phyloP scores from a whole-genome alignment of 23 red algal species.

The Gracilaria gracilis region DNA sequence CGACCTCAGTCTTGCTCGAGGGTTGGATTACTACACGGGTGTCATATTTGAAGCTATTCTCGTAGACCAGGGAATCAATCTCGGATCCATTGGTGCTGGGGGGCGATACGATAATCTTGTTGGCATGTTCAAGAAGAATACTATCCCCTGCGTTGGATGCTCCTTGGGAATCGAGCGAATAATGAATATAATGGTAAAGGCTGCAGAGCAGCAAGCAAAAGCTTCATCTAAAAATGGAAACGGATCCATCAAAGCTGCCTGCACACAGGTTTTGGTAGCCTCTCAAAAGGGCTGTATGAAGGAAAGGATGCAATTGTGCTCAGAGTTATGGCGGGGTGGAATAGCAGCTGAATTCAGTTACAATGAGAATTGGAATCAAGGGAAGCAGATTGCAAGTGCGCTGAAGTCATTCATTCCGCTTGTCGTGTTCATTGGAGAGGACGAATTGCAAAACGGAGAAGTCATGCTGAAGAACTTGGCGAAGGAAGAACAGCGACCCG shows the following conservation, averaged over 20 bases:
- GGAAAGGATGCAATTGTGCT: conserved; percentile 82
- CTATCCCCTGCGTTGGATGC: conserved; percentile 91
- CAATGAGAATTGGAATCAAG: conserved; percentile 81
- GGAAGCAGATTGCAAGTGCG: conserved; percentile 84
- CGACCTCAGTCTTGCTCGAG: conserved; percentile 89
- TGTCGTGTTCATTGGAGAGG: conserved; percentile 89
- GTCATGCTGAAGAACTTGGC: conserved; percentile 81
- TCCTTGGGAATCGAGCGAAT: conserved; percentile 97
- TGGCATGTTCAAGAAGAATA: conserved; percentile 78
- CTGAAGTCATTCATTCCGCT: conserved; percentile 79
- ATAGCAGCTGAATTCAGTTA: conserved; percentile 91
- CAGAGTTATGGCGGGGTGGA: conserved; percentile 86
- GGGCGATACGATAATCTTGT: conserved; percentile 97
- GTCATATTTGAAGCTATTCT: conserved; percentile 98
- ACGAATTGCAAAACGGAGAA: conserved; percentile 77
- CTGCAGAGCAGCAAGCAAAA: conserved; percentile 78
- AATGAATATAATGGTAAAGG: conserved; percentile 89
- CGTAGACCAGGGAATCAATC: conserved; percentile 60
- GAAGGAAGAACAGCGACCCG: conserved; percentile 41
- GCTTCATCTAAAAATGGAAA: conserved; percentile 32
- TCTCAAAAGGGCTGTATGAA: conserved; percentile 84
- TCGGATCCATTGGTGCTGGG: conserved; percentile 95
- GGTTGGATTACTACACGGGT: conserved; percentile 99
- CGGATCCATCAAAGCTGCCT: conserved; percentile 62
- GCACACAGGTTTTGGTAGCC: conserved; percentile 90